Conservation (phyloP, 2,329 filamentous ascomycete species). For the Fusarium denticulatum region DNA sequence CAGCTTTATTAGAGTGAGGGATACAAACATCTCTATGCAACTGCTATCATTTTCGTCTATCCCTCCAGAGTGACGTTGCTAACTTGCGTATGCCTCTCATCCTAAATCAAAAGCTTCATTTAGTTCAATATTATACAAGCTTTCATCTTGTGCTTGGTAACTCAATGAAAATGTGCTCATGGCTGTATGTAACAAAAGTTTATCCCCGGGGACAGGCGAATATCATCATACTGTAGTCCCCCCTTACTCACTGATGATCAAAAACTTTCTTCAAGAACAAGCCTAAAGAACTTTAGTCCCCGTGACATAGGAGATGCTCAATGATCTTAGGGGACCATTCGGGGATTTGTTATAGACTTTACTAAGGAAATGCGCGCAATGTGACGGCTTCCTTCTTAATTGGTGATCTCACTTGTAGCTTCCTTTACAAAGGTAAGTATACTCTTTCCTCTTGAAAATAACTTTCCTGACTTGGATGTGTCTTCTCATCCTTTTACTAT, state of each 20-base stretch:
- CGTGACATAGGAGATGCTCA: background rate
- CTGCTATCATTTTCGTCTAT: background rate
- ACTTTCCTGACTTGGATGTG: accelerated
- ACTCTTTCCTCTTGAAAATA: background rate
- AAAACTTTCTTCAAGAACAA: background rate
- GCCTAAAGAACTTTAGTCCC: no score
- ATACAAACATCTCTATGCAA: background rate
- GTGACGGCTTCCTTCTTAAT: background rate
- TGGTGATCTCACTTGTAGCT: background rate
- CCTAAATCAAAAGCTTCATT: background rate
- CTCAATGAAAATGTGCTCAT: accelerated
- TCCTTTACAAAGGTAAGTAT: background rate
- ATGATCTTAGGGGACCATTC: background rate
- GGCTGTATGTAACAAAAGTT: background rate
- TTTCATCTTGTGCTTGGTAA: background rate
- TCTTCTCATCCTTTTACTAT: background rate
- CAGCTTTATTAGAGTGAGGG: background rate
- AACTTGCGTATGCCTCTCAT: background rate
- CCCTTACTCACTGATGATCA: background rate
- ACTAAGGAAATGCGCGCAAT: background rate
- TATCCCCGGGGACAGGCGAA: background rate
- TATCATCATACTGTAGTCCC: no score
- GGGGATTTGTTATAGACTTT: background rate
- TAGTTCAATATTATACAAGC: background rate
- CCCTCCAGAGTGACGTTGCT: background rate